phyloP scores from a whole-genome alignment of 2,329 filamentous ascomycete genomes.

The Ophiocordyceps camponoti-saundersi region DNA sequence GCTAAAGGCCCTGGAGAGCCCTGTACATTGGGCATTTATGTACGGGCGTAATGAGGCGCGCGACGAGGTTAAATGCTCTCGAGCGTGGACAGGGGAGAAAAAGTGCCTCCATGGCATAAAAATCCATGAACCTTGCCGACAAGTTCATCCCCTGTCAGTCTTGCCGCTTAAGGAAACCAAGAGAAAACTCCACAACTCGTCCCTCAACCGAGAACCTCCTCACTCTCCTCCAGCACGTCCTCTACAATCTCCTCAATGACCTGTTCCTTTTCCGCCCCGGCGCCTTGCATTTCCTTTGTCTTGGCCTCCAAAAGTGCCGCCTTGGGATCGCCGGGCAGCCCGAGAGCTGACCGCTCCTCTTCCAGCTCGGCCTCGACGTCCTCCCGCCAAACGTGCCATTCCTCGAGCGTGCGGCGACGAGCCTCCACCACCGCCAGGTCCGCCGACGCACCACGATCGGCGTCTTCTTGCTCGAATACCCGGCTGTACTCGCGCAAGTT shows the following conservation, averaged over 20 bases:
- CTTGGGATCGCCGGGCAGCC: conserved; percentile 47
- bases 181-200: too few relatives aligned
- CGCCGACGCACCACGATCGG: conserved; percentile 81
- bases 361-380: conserved; percentile 52
- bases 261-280: conserved; percentile 49
- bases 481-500: conserved; percentile 94
- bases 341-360: conserved; percentile 53
- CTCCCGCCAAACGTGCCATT: conserved; percentile 78
- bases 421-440: conserved; percentile 88
- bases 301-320: conserved; percentile 43
- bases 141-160: background rate
- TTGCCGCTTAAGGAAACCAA: background rate
- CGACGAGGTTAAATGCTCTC: background rate
- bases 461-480: conserved; percentile 88
- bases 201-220: conserved; percentile 44
- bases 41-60: background rate
- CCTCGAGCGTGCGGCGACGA: conserved; percentile 63
- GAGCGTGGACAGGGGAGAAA: background rate
- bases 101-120: background rate
- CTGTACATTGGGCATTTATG: background rate
- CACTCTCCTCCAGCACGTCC: conserved; percentile 70
- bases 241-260: conserved; percentile 81
- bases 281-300: conserved; percentile 29
- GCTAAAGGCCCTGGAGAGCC: background rate
- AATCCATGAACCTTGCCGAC: background rate